Evolutionary conservation across 164 flowering plant genomes (phyloP), one percentile per base, ranked within the genome.

Genomic region (Akebia trifoliata): DNA sequence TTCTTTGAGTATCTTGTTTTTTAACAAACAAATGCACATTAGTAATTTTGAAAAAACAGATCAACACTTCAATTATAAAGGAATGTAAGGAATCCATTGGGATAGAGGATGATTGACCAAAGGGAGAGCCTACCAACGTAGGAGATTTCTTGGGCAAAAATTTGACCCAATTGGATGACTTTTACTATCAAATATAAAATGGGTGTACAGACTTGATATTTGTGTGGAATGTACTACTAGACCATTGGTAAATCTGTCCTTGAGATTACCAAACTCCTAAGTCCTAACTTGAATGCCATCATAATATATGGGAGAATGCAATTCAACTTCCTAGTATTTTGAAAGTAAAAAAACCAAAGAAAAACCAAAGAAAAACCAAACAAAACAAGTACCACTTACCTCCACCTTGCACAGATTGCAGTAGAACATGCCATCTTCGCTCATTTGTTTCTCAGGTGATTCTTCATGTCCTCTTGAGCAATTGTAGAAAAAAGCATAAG

Each of bases 341-440:
- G 21, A 50, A 37, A 49, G 18, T 4, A 28, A 37, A 29, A 15
- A 29, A 45, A 49, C 12, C 1, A 4, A 12, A 24, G 54, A 3
- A n/a, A 17, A 8, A 18, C 39, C 49, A 34, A 60, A 37, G 28
- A 17, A n/a, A 15, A n/a, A n/a, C n/a, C n/a, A n/a, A n/a, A n/a
- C n/a, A n/a, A n/a, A n/a, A n/a, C n/a, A n/a, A n/a, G n/a, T 39
- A 11, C 14, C 32, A 60, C 81, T 28, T 62, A 90, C 99, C 97
- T 90, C 97, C 60, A 87, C 97, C 75, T 93, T 81, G 61, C 99
- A 93, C 67, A 90, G 75, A 70, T 92, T 90, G 76, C 99, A 93
- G 60, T 86, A 93, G 63, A 90, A 93, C 97, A 90, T 83, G 72
- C 96, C 99, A 64, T 90, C 99, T 71, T 93, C 99, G 56, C 95